Percentiles rank a stretch among this genome's conserved stretches.
Evolutionary conservation across 768 basidiomycete genomes (phyloP).

Genomic region (Calocera cornea): DNA sequence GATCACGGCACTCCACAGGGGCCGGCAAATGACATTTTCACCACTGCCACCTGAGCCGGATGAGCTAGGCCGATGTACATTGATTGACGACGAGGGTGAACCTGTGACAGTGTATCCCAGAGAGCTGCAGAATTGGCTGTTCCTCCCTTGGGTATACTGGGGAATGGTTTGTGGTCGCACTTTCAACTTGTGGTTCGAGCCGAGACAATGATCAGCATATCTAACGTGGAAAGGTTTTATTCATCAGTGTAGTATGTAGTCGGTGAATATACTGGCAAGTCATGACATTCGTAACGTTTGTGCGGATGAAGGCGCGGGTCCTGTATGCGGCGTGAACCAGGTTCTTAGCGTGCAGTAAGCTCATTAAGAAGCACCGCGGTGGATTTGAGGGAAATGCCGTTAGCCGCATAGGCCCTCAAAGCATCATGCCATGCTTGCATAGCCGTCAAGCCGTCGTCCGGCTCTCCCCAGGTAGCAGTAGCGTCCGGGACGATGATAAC

Average conservation of each 20-base stretch:
- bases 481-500: not conserved
- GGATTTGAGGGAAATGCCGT: not conserved
- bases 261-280: not conserved
- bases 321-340: too few relatives aligned
- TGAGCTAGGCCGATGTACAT: not conserved
- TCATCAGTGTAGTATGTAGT: not conserved
- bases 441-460: not conserved
- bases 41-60: not conserved
- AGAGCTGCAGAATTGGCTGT: not conserved
- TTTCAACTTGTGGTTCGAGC: conserved; percentile 1
- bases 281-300: not conserved
- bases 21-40: not conserved
- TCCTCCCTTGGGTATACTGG: not conserved
- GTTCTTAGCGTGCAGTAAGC: not conserved
- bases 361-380: not conserved
- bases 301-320: too few relatives aligned
- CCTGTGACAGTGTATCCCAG: not conserved
- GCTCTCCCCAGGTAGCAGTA: not conserved
- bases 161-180: not conserved
- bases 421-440: not conserved
- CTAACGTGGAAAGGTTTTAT: not conserved
- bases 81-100: not conserved
- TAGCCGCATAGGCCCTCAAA: not conserved
- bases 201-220: not conserved
- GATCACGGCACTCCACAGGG: not conserved